Conservation (phyloP, 352 stramenopile species). For the Phytophthora kernoviae region DNA sequence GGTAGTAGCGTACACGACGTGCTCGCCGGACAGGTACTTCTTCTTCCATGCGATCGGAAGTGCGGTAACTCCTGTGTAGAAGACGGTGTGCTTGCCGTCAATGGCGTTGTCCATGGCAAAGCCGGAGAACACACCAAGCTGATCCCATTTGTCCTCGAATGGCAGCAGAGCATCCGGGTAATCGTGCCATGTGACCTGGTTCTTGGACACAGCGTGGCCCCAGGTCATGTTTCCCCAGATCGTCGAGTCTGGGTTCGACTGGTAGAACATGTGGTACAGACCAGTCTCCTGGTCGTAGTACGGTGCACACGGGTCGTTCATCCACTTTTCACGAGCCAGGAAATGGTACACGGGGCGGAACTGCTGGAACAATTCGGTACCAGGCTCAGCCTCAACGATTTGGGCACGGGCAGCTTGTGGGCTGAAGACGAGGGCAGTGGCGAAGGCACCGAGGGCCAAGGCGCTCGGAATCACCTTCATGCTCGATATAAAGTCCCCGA, state of each 20-base stretch:
- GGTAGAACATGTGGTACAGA: conserved; percentile 78
- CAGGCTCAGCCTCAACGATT: conserved; percentile 3
- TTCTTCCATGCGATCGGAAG: conserved; percentile 51
- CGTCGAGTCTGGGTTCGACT: conserved; percentile 54
- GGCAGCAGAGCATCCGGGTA: conserved; percentile 57
- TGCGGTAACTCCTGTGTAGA: conserved; percentile 53
- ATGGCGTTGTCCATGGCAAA: conserved; percentile 52
- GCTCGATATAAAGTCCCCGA: conserved; percentile 1
- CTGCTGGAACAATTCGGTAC: conserved; percentile 46
- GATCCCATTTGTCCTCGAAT: conserved; percentile 55
- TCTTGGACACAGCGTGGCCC: conserved; percentile 59
- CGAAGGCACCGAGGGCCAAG: conserved; percentile 18
- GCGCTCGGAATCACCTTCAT: conserved; percentile 31
- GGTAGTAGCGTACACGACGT: conserved; percentile 63
- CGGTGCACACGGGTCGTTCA: conserved; percentile 31
- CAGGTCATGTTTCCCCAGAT: conserved; percentile 69
- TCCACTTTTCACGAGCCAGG: conserved; percentile 64
- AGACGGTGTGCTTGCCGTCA: conserved; percentile 57
- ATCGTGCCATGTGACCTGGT: conserved; percentile 71
- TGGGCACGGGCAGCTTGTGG: conserved; percentile 13
- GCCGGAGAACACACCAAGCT: conserved; percentile 65
- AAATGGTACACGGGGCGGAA: conserved; percentile 69
- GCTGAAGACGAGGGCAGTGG: conserved; percentile 15
- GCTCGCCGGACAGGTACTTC: conserved; percentile 58
- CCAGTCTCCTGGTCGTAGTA: conserved; percentile 59